Percentiles rank a stretch among this genome's conserved stretches.
These are phyloP conservation scores for Cryphonectria nitschkei DNA, from an alignment of 2,329 filamentous ascomycete species.

Conservation along the genomic window DNA sequence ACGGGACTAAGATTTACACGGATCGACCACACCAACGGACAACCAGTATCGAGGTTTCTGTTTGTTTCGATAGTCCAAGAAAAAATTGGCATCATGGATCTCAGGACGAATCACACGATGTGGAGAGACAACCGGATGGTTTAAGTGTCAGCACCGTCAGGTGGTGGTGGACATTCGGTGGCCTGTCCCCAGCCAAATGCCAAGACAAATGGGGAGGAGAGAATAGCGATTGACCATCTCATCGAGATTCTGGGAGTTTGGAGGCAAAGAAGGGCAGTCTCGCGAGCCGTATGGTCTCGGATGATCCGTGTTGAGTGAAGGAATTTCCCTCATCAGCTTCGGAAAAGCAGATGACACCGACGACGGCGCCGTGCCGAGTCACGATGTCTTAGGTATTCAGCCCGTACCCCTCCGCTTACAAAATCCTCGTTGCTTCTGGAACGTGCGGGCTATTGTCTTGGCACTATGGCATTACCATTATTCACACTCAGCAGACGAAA, in stretches of 20 bases:
- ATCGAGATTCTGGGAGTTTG: background rate
- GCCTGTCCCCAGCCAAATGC: background rate
- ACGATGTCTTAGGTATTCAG: background rate
- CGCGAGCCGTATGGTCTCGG: background rate
- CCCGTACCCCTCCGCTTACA: background rate
- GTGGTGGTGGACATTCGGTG: background rate
- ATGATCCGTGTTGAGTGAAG: background rate
- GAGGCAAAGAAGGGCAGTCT: background rate
- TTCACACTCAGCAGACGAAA: background rate
- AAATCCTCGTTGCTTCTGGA: background rate
- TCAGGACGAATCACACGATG: constrained; percentile 4
- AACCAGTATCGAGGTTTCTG: background rate
- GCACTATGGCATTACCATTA: background rate
- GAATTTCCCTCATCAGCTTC: background rate
- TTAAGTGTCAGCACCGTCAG: background rate
- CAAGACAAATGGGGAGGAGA: background rate
- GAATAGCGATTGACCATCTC: background rate
- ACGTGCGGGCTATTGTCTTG: background rate
- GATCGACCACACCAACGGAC: background rate
- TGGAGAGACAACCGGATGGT: constrained; percentile 1
- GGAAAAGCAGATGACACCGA: background rate
- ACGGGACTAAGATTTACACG: background rate
- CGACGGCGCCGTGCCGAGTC: background rate
- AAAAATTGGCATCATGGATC: background rate
- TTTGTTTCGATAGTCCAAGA: background rate